These are phyloP conservation scores for Globisporangium barbulae DNA, from an alignment of 352 stramenopile genomes.

Conservation along the genomic window DNA sequence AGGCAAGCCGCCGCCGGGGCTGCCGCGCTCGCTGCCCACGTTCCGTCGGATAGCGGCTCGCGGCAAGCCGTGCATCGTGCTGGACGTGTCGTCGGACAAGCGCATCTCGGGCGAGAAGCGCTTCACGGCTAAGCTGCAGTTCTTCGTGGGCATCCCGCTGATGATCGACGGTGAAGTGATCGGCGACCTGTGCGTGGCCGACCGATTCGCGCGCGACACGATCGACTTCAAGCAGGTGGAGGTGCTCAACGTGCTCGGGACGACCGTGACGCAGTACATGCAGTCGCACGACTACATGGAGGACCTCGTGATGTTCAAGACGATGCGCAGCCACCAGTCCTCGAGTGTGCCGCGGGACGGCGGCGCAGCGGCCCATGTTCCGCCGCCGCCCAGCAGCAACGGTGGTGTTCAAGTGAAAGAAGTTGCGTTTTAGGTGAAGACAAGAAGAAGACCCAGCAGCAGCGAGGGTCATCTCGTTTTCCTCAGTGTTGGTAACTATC, in stretches of 20 bases:
- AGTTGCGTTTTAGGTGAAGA: conserved; percentile 66
- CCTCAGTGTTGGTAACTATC: conserved; percentile 8
- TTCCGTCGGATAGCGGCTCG: conserved; percentile 82
- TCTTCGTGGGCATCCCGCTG: conserved; percentile 86
- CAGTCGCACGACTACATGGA: conserved; percentile 77
- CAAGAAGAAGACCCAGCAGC: background rate
- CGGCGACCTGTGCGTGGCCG: conserved; percentile 81
- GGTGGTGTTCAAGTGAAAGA: conserved; percentile 49
- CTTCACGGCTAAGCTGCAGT: conserved; percentile 80
- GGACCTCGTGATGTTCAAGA: conserved; percentile 69
- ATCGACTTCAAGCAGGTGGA: conserved; percentile 86
- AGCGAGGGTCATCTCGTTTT: background rate
- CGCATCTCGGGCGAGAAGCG: conserved; percentile 87
- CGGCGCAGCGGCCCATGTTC: background rate
- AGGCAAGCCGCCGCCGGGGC: conserved; percentile 37
- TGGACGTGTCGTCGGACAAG: conserved; percentile 86
- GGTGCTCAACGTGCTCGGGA: conserved; percentile 82
- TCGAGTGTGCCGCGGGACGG: conserved; percentile 3
- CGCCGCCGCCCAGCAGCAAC: conserved; percentile 1
- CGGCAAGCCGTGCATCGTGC: conserved; percentile 86
- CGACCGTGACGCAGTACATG: conserved; percentile 89
- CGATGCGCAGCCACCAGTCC: conserved; percentile 25
- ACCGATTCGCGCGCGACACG: conserved; percentile 69
- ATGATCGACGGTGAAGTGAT: conserved; percentile 84
- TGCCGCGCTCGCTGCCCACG: conserved; percentile 77